A percentile compares a stretch with the other conserved stretches of the same genome.
Conservation (phyloP, 2,329 filamentous ascomycete genomes). For the Verticillium albo-atrum region DNA sequence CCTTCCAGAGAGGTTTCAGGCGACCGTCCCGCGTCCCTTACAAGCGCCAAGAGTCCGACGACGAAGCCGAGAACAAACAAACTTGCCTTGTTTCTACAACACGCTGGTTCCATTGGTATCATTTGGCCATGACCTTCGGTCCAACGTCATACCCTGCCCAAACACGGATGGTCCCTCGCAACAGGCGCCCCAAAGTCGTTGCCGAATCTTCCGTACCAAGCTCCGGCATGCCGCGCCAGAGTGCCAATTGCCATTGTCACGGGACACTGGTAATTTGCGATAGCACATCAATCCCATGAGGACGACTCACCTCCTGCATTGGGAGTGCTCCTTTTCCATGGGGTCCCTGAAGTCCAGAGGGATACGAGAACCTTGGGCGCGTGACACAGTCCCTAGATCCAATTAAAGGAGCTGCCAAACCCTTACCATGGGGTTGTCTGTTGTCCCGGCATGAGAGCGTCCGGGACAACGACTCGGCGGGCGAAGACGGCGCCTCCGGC, state of each 20-base stretch:
- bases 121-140: no score
- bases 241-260: not conserved
- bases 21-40: not conserved
- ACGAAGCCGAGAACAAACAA: not conserved
- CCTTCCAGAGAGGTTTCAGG: not conserved
- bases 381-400: not conserved
- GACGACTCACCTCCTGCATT: not conserved
- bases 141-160: no score
- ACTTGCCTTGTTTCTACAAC: not conserved
- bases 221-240: not conserved
- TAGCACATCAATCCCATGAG: not conserved
- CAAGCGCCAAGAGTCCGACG: not conserved
- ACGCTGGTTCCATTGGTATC: no score
- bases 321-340: not conserved
- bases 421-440: not conserved
- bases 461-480: not conserved
- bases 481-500: not conserved
- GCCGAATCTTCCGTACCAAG: conserved; percentile 2
- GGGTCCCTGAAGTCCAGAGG: not conserved
- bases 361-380: not conserved
- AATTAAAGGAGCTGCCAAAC: not conserved
- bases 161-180: not conserved
- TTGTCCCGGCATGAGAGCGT: not conserved
- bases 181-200: not conserved
- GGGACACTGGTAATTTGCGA: not conserved